Percentiles rank a stretch among this genome's conserved stretches.
These are phyloP conservation scores for Pichia exigua DNA, from an alignment of 805 yeast genomes.

Conservation along the genomic window DNA sequence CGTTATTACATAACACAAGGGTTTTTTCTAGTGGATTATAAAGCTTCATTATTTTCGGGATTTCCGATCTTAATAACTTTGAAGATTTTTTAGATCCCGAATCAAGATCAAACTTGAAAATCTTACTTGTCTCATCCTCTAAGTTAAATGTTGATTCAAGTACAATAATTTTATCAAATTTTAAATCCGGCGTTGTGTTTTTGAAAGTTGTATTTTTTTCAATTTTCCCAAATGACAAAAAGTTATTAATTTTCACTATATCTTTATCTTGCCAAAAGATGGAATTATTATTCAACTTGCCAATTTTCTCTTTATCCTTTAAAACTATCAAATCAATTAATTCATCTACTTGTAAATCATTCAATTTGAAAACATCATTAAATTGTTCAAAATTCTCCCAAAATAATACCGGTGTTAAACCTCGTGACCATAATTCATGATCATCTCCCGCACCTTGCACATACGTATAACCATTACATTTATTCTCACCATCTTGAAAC, in stretches of 20 bases:
- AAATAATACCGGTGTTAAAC: slow-evolving; percentile 44
- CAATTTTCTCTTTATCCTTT: neutral
- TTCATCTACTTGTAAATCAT: slow-evolving; percentile 27
- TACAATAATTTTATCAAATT: slow-evolving; percentile 24
- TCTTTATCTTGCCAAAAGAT: slow-evolving; percentile 1
- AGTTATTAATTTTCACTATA: slow-evolving; percentile 10
- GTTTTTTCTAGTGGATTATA: slow-evolving; percentile 21
- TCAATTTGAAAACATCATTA: slow-evolving; percentile 12
- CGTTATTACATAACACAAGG: slow-evolving; percentile 53
- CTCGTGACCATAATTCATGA: slow-evolving; percentile 75
- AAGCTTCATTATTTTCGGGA: slow-evolving; percentile 36
- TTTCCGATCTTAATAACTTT: slow-evolving; percentile 41
- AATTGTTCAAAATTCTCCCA: slow-evolving; percentile 39
- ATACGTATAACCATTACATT: slow-evolving; percentile 44
- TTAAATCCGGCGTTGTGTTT: neutral
- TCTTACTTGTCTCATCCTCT: slow-evolving; percentile 6
- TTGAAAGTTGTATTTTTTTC: neutral
- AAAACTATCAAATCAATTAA: slow-evolving; percentile 6
- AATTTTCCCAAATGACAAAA: slow-evolving; percentile 21
- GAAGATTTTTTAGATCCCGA: slow-evolving; percentile 55
- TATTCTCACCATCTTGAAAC: slow-evolving; percentile 51
- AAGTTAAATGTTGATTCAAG: slow-evolving; percentile 11
- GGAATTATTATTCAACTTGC: no score
- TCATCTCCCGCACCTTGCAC: slow-evolving; percentile 96
- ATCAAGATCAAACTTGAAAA: slow-evolving; percentile 16